Conservation (phyloP, 108 stramenopile genomes). For the Nannochloropsis salina region DNA sequence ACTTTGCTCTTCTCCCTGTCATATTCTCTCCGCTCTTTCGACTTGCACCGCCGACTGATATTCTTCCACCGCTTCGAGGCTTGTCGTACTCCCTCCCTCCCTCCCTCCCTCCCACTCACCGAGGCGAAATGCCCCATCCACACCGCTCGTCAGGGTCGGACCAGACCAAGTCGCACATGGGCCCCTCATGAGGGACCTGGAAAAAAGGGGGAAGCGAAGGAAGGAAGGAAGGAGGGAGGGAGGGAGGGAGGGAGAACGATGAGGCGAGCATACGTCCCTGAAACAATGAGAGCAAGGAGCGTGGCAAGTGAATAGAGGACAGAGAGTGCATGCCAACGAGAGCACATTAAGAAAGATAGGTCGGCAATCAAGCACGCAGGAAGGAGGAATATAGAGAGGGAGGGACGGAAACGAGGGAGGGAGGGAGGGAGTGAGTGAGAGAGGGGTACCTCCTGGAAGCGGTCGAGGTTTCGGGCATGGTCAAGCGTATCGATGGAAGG, state of each 20-base stretch:
- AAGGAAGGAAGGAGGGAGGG: not conserved
- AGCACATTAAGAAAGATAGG: no score
- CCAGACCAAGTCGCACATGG: slow-evolving; percentile 99
- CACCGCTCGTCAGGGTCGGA: slow-evolving; percentile 94
- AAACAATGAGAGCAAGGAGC: no score
- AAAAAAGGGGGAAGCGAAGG: not conserved
- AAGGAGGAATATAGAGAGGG: not conserved
- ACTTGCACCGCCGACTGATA: no score
- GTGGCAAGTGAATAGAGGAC: no score
- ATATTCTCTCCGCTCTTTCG: no score
- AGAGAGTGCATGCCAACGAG: no score
- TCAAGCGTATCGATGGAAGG: slow-evolving; percentile 84
- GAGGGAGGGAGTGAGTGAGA: not conserved
- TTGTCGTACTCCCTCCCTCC: slow-evolving; percentile 10
- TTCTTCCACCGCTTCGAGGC: no score
- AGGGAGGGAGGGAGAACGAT: not conserved
- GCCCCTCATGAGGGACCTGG: slow-evolving; percentile 92
- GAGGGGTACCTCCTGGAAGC: slow-evolving; percentile 78
- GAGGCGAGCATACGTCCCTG: not conserved
- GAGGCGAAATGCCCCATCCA: slow-evolving; percentile 77
- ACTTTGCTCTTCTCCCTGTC: not conserved
- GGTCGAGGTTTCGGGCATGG: slow-evolving; percentile 85
- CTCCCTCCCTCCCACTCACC: slow-evolving; percentile 29
- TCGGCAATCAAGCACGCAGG: no score
- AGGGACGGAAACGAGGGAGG: not conserved